Evolutionary conservation across 441 rosid genomes (phyloP).

Genomic region (Adansonia madagascariensis): DNA sequence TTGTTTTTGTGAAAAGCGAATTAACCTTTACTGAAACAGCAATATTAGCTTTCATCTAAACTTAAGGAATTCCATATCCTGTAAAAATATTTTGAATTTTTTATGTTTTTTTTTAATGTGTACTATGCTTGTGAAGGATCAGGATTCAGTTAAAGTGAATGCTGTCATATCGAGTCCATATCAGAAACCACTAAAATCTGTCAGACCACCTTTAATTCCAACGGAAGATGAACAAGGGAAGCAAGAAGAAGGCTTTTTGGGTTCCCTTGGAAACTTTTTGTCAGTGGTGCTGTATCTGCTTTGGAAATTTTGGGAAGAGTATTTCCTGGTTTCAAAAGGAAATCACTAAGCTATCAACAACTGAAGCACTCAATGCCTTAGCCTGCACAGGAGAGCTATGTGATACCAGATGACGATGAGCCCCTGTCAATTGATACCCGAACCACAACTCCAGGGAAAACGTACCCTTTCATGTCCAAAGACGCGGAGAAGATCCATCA

Average conservation of each 20-base stretch:
- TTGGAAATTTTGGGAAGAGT: constrained; percentile 68
- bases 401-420: constrained; percentile 82
- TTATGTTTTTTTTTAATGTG: neutral
- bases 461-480: constrained; percentile 89
- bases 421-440: constrained; percentile 89
- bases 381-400: constrained; percentile 93
- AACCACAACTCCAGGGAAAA: constrained; percentile 82
- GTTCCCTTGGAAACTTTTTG: constrained; percentile 59
- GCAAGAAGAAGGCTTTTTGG: constrained; percentile 76
- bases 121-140: constrained; percentile 52
- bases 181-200: constrained; percentile 57
- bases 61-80: neutral
- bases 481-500: constrained; percentile 87
- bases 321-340: constrained; percentile 62
- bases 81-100: neutral
- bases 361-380: constrained; percentile 51
- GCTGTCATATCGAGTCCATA: constrained; percentile 35
- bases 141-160: constrained; percentile 34
- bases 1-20: neutral
- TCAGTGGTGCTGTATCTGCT: constrained; percentile 49
- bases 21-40: constrained; percentile 14
- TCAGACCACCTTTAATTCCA: constrained; percentile 75
- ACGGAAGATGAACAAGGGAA: constrained; percentile 66
- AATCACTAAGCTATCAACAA: constrained; percentile 42
- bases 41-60: neutral